Conservation (phyloP, 2,329 filamentous ascomycete species). For the Aspergillus texensis region DNA sequence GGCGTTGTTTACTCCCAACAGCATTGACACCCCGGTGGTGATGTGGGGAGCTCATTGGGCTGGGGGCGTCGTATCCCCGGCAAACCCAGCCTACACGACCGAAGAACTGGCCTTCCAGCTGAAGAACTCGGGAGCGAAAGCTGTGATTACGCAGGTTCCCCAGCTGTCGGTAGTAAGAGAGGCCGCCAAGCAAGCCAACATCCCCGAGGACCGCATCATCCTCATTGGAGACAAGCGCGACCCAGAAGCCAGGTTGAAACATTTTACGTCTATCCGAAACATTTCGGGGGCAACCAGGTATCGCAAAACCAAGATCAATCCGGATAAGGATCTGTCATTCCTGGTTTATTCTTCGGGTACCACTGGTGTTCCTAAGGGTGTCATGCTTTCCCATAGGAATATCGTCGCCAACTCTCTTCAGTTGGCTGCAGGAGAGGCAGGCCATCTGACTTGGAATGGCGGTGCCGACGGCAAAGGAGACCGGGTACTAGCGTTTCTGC, state of each 20-base stretch:
- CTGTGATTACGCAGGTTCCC: slow-evolving; percentile 71
- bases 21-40: slow-evolving; percentile 76
- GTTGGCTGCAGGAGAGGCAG: slow-evolving; percentile 55
- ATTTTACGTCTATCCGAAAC: slow-evolving; percentile 72
- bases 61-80: slow-evolving; percentile 79
- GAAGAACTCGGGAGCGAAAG: slow-evolving; percentile 74
- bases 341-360: slow-evolving; percentile 89
- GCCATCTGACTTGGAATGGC: slow-evolving; percentile 60
- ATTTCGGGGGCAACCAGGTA: slow-evolving; percentile 62
- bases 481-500: slow-evolving; percentile 74
- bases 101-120: slow-evolving; percentile 86
- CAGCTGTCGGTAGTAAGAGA: slow-evolving; percentile 66
- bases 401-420: slow-evolving; percentile 74
- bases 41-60: slow-evolving; percentile 83
- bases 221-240: slow-evolving; percentile 69
- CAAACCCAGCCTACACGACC: slow-evolving; percentile 83
- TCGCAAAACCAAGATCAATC: slow-evolving; percentile 64
- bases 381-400: slow-evolving; percentile 82
- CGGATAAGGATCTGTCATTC: slow-evolving; percentile 75
- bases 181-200: slow-evolving; percentile 70
- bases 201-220: slow-evolving; percentile 72
- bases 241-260: slow-evolving; percentile 61
- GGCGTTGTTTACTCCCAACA: slow-evolving; percentile 81
- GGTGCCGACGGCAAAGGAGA: slow-evolving; percentile 67
- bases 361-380: slow-evolving; percentile 88